Conservation (phyloP, 2,329 filamentous ascomycete species). For the Scedosporium boydii region DNA sequence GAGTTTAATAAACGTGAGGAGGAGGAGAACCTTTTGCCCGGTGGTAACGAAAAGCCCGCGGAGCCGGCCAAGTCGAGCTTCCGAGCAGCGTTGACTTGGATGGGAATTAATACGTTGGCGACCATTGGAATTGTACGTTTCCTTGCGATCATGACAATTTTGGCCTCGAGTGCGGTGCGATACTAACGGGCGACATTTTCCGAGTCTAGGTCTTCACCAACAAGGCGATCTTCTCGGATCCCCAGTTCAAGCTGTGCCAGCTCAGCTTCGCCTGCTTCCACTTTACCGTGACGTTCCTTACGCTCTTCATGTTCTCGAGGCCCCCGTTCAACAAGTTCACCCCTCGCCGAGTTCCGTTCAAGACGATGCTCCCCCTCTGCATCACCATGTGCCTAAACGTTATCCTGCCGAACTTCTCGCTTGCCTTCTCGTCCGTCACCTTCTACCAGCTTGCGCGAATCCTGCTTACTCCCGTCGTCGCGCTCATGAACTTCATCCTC, state of each 20-base stretch:
- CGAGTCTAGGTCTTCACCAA: conserved; percentile 53
- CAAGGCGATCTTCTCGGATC: conserved; percentile 59
- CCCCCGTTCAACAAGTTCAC: conserved; percentile 49
- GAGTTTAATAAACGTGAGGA: conserved; percentile 22
- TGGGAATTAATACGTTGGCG: conserved; percentile 50
- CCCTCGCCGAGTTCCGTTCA: conserved; percentile 43
- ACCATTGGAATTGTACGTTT: conserved; percentile 51
- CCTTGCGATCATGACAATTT: conserved; percentile 8
- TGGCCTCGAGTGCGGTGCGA: not conserved
- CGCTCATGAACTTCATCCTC: conserved; percentile 53
- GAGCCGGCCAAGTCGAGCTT: conserved; percentile 25
- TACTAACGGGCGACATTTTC: not conserved
- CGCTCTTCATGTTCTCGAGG: conserved; percentile 51
- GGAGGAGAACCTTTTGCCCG: conserved; percentile 29
- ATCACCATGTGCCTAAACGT: conserved; percentile 60
- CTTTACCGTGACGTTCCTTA: conserved; percentile 56
- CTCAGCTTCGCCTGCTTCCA: conserved; percentile 60
- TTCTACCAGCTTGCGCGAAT: conserved; percentile 64
- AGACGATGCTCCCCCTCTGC: conserved; percentile 53
- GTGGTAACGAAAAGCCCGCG: conserved; percentile 21
- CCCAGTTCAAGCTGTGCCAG: conserved; percentile 50
- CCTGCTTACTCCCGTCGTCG: conserved; percentile 55
- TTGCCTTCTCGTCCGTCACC: conserved; percentile 58
- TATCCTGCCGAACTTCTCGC: conserved; percentile 57
- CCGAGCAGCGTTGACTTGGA: conserved; percentile 40